Percentiles rank a stretch among this genome's conserved stretches.
Evolutionary conservation across 208 protist species (phyloP).

Genomic region (Naegleria gruberi): DNA sequence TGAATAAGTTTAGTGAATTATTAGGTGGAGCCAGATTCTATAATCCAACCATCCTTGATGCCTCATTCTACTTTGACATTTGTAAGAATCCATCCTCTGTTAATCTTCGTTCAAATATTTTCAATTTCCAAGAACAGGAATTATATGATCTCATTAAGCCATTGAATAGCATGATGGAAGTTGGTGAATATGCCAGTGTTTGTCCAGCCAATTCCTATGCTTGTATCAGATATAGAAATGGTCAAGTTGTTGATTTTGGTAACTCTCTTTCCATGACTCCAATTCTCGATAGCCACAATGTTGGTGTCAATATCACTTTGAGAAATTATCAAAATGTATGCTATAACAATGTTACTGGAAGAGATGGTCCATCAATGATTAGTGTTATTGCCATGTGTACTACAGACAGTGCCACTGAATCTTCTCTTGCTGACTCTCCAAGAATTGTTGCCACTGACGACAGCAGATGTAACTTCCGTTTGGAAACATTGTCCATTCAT

Average conservation of each 20-base stretch:
- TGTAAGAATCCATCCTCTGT: neutral
- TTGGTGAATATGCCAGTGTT: neutral
- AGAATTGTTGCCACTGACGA: neutral
- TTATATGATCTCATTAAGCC: neutral
- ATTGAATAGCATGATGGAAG: neutral
- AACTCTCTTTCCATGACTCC: neutral
- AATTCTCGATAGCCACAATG: neutral
- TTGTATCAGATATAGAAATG: neutral
- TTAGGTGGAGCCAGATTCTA: neutral
- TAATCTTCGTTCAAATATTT: neutral
- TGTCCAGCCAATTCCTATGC: neutral
- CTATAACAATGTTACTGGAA: neutral
- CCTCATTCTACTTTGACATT: neutral
- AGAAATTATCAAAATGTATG: neutral
- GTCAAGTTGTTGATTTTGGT: neutral
- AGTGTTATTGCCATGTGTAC: neutral
- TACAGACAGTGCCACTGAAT: neutral
- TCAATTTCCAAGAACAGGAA: neutral
- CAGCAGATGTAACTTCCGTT: neutral
- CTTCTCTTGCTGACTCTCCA: neutral
- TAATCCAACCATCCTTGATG: neutral
- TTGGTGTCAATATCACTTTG: neutral
- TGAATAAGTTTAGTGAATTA: neutral
- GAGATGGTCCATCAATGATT: neutral
- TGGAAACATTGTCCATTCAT: neutral